These are phyloP conservation scores for Hamigera avellanea DNA, from an alignment of 495 filamentous ascomycete genomes.

Conservation along the genomic window DNA sequence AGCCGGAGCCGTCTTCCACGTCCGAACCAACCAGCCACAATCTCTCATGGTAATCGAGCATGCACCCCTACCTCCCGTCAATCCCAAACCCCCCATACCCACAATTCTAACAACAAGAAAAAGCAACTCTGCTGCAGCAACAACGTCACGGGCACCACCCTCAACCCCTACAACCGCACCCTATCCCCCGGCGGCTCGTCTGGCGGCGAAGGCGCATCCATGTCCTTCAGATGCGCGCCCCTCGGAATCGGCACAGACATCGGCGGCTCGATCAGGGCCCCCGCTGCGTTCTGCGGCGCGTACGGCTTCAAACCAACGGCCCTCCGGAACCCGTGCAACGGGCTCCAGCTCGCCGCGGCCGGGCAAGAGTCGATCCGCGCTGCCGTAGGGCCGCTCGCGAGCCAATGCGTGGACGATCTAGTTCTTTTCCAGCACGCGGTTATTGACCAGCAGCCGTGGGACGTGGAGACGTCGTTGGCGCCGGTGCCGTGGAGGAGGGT, in stretches of 20 bases:
- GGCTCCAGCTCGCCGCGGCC: conserved; percentile 31
- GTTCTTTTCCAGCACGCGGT: conserved; percentile 52
- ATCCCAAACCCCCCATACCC: too few species aligned
- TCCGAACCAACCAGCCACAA: conserved; percentile 53
- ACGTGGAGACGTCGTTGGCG: conserved; percentile 43
- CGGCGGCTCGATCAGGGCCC: conserved; percentile 51
- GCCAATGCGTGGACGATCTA: conserved; percentile 47
- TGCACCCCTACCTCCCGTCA: too few species aligned
- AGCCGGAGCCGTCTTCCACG: conserved; percentile 46
- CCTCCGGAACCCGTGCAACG: conserved; percentile 38
- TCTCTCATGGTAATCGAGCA: conserved; percentile 37
- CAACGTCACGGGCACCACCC: conserved; percentile 51
- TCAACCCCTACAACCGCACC: conserved; percentile 50
- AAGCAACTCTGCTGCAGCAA: conserved; percentile 40
- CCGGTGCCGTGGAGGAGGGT: conserved; percentile 47
- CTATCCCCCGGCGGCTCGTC: conserved; percentile 50
- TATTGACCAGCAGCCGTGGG: conserved; percentile 49
- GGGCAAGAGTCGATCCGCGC: conserved; percentile 50
- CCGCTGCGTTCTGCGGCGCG: conserved; percentile 46
- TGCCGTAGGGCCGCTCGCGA: conserved; percentile 49
- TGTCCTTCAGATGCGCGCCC: conserved; percentile 47
- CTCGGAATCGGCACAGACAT: conserved; percentile 59
- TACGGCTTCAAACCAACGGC: conserved; percentile 47
- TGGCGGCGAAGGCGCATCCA: conserved; percentile 57
- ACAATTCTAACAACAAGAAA: too few species aligned